A percentile compares a stretch with the other conserved stretches of the same genome.
Evolutionary conservation across 2,329 filamentous ascomycete species (phyloP).

Genomic region (Geosmithia flava): DNA sequence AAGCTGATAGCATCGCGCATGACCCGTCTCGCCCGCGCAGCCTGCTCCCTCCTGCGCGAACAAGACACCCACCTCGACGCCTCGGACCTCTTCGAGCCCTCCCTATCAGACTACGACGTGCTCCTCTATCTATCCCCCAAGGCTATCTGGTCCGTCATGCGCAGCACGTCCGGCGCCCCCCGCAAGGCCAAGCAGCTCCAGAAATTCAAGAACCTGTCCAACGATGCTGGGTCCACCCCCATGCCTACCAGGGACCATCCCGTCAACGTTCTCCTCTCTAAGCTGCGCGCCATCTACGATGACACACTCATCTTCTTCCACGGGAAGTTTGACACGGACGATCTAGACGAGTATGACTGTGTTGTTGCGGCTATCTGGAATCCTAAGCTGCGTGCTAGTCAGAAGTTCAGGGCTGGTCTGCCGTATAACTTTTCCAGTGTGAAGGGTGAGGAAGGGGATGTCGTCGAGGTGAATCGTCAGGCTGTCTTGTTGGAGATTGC

Average conservation of each 20-base stretch:
- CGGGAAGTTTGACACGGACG: conserved; percentile 33
- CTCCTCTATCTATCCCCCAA: conserved; percentile 58
- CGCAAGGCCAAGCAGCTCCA: conserved; percentile 17
- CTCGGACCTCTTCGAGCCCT: conserved; percentile 54
- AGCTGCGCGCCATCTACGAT: conserved; percentile 55
- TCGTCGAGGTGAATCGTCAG: conserved; percentile 52
- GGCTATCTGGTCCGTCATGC: conserved; percentile 27
- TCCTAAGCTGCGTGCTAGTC: conserved; percentile 33
- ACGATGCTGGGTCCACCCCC: conserved; percentile 31
- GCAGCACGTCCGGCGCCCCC: conserved; percentile 21
- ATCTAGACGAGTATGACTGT: conserved; percentile 20
- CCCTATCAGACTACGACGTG: conserved; percentile 72
- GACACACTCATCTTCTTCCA: conserved; percentile 70
- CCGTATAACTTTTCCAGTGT: conserved; percentile 41
- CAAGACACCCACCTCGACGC: conserved; percentile 38
- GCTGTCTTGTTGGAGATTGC: conserved; percentile 64
- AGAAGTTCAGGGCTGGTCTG: conserved; percentile 59
- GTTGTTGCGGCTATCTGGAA: conserved; percentile 49
- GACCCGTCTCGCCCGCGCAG: conserved; percentile 68
- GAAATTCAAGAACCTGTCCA: conserved; percentile 75
- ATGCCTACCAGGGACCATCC: conserved; percentile 47
- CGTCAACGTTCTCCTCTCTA: conserved; percentile 48
- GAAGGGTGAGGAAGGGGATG: conserved; percentile 21
- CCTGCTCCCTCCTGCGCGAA: conserved; percentile 47
- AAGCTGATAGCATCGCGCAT: conserved; percentile 78